phyloP scores from a whole-genome alignment of 2,329 filamentous ascomycete species.

The Fusarium sp. region DNA sequence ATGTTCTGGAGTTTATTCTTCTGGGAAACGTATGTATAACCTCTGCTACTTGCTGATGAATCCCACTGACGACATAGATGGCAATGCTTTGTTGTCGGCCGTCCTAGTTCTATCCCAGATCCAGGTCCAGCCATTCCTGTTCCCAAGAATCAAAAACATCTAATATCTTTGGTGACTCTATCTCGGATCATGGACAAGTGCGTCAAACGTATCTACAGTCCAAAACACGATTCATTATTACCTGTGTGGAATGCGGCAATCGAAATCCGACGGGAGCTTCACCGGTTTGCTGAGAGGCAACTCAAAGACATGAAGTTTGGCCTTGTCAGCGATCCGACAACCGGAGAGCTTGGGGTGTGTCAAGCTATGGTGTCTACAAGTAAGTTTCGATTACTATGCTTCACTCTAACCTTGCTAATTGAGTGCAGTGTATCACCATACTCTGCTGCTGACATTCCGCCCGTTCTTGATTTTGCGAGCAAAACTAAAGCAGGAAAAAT shows the following conservation, averaged over 20 bases:
- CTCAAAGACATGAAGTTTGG: slow-evolving; percentile 49
- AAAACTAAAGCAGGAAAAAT: slow-evolving; percentile 52
- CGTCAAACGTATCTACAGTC: slow-evolving; percentile 55
- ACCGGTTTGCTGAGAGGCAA: slow-evolving; percentile 46
- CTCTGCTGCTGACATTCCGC: slow-evolving; percentile 56
- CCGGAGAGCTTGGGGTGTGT: slow-evolving; percentile 53
- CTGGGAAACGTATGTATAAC: slow-evolving; percentile 54
- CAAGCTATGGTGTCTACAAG: slow-evolving; percentile 56
- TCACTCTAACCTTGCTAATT: background rate
- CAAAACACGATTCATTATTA: slow-evolving; percentile 52
- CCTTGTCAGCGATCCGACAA: slow-evolving; percentile 51
- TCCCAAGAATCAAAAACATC: slow-evolving; percentile 53
- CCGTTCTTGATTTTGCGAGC: slow-evolving; percentile 59
- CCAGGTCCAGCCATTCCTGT: slow-evolving; percentile 52
- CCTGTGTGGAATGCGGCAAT: slow-evolving; percentile 50
- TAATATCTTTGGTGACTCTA: slow-evolving; percentile 51
- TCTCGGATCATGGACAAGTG: slow-evolving; percentile 56
- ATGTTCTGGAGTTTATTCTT: slow-evolving; percentile 54
- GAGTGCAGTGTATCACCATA: slow-evolving; percentile 56
- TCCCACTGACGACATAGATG: too few relatives aligned
- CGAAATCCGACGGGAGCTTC: slow-evolving; percentile 47
- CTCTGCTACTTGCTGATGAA: too few relatives aligned
- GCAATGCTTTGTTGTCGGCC: slow-evolving; percentile 57
- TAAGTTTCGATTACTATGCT: slow-evolving; percentile 40
- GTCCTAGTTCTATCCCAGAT: slow-evolving; percentile 54